A percentile compares a stretch with the other conserved stretches of the same genome.
Conservation (phyloP, 331 rosid species). For the Malus hybrid region DNA sequence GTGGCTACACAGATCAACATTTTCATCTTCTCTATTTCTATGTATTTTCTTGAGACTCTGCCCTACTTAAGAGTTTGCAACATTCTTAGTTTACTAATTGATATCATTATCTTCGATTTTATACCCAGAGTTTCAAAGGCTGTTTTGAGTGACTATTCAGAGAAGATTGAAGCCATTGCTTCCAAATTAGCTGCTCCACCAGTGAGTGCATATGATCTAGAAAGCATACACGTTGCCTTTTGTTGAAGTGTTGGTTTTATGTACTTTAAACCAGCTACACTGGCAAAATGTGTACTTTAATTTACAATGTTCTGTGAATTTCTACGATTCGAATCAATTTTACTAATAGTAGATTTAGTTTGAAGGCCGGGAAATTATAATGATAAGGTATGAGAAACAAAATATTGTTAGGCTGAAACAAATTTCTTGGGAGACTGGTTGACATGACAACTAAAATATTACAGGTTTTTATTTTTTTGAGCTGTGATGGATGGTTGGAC, state of each 20-base stretch:
- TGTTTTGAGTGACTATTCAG: constrained; percentile 59
- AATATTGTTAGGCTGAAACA: not conserved
- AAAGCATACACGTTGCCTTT: not conserved
- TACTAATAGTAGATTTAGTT: not conserved
- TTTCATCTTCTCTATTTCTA: not conserved
- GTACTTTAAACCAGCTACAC: not conserved
- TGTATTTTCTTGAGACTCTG: not conserved
- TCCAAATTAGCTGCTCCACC: constrained; percentile 38
- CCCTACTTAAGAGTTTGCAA: not conserved
- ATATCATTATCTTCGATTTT: not conserved
- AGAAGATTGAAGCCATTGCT: constrained; percentile 79
- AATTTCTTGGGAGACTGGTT: not conserved
- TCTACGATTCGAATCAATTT: not conserved
- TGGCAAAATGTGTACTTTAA: not conserved
- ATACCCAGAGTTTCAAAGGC: constrained; percentile 71
- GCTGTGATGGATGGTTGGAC: not conserved
- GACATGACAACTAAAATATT: not conserved
- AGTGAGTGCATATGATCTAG: constrained; percentile 33
- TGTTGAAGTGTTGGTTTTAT: not conserved
- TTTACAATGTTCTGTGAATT: not conserved
- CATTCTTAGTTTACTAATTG: not conserved
- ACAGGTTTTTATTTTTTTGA: not conserved
- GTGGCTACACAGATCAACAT: not conserved
- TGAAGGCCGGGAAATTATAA: not conserved
- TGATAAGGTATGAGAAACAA: not conserved